Conservation (phyloP, 805 yeast species). For the Wilhelminamyces savonicus region DNA sequence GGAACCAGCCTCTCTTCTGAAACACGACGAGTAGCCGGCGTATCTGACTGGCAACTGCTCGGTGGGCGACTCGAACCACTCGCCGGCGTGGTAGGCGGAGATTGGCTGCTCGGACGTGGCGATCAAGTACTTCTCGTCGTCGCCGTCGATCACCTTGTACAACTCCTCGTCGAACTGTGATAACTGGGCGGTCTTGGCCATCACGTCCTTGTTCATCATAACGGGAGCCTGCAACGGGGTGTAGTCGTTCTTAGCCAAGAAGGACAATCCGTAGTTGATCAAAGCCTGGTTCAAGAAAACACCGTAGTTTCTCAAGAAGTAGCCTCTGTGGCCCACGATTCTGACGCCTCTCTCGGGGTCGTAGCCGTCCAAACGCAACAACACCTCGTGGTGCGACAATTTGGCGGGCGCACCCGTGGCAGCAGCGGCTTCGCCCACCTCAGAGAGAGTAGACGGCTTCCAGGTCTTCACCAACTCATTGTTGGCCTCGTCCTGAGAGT, state of each 20-base stretch:
- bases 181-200: constrained; percentile 99
- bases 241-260: constrained; percentile 74
- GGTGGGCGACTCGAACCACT: constrained; percentile 96
- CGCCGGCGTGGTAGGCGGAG: constrained; percentile 93
- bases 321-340: constrained; percentile 98
- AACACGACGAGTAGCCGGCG: constrained; percentile 97
- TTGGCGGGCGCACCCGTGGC: constrained; percentile 72
- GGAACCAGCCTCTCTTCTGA: constrained; percentile 99
- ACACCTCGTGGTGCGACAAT: constrained; percentile 92
- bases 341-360: constrained; percentile 99
- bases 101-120: constrained; percentile 99
- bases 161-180: constrained; percentile 97
- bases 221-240: constrained; percentile 96
- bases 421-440: constrained; percentile 60
- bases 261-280: constrained; percentile 89
- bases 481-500: constrained; percentile 83
- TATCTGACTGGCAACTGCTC: constrained; percentile 96
- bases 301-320: constrained; percentile 90
- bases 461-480: constrained; percentile 83
- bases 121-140: constrained; percentile 93
- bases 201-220: constrained; percentile 98
- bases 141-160: constrained; percentile 95
- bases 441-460: constrained; percentile 68
- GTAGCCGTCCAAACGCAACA: constrained; percentile 92
- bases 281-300: constrained; percentile 97